These are phyloP conservation scores for Rubroboletus pulcherrimus DNA, from an alignment of 768 basidiomycete species.

Conservation along the genomic window DNA sequence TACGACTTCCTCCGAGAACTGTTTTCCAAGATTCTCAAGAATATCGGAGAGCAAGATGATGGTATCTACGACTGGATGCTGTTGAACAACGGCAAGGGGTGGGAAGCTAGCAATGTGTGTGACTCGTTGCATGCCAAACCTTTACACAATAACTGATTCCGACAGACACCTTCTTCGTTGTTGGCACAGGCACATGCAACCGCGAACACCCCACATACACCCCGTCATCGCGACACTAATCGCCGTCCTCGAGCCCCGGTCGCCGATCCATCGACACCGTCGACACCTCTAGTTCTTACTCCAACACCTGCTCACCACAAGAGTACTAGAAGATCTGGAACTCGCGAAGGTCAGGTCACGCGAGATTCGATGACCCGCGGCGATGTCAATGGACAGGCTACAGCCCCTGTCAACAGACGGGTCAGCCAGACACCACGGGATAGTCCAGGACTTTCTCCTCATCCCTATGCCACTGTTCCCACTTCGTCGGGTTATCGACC, in stretches of 20 bases:
- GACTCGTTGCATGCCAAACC: neutral
- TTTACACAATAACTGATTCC: conserved; percentile 5
- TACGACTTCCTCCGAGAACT: conserved; percentile 97
- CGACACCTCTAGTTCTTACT: conserved; percentile 57
- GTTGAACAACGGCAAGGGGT: conserved; percentile 90
- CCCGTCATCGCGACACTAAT: conserved; percentile 53
- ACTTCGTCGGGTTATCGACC: conserved; percentile 54
- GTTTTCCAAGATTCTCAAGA: conserved; percentile 89
- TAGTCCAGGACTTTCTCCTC: conserved; percentile 47
- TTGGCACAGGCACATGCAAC: conserved; percentile 53
- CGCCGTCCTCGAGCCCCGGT: conserved; percentile 47
- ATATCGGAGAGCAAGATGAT: conserved; percentile 83
- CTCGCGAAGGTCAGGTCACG: conserved; percentile 43
- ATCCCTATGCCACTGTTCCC: conserved; percentile 71
- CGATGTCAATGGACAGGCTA: conserved; percentile 57
- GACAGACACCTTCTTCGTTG: conserved; percentile 41
- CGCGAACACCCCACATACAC: conserved; percentile 50
- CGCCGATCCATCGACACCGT: conserved; percentile 51
- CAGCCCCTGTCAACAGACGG: conserved; percentile 64
- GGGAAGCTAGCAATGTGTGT: conserved; percentile 86
- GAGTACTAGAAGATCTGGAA: conserved; percentile 45
- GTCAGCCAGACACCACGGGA: conserved; percentile 62
- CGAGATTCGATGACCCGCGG: conserved; percentile 47
- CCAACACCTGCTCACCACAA: conserved; percentile 69
- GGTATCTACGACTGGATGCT: conserved; percentile 96